phyloP scores from a whole-genome alignment of 2,329 filamentous ascomycete species.

The Lasiodiplodia theobromae region DNA sequence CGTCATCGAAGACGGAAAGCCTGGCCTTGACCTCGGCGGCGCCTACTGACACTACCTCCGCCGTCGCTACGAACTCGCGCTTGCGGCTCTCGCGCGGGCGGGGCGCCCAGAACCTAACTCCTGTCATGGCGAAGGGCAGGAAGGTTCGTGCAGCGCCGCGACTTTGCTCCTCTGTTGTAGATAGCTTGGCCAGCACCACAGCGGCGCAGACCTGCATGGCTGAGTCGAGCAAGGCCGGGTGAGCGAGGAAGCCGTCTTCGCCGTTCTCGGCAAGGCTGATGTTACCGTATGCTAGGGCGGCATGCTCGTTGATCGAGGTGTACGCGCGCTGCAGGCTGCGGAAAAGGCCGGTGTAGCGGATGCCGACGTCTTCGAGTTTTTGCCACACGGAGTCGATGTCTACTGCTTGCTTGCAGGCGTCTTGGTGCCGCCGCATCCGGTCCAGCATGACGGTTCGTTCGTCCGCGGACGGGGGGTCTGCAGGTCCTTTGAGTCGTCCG shows the following conservation, averaged over 20 bases:
- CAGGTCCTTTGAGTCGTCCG: background rate
- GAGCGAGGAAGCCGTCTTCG: background rate
- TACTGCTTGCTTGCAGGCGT: background rate
- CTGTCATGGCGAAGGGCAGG: background rate
- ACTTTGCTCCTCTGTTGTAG: too few relatives aligned
- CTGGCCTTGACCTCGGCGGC: background rate
- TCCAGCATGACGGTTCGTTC: background rate
- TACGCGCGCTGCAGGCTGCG: background rate
- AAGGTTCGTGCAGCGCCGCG: background rate
- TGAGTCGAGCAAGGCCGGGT: background rate
- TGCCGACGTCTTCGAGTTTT: background rate
- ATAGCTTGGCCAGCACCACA: background rate
- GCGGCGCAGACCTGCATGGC: background rate
- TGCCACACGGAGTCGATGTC: background rate
- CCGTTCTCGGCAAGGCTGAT: background rate
- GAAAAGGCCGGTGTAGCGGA: background rate
- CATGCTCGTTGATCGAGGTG: background rate
- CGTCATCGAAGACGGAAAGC: background rate
- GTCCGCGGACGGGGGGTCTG: background rate
- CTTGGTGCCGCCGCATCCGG: too few relatives aligned
- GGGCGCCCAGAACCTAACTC: background rate
- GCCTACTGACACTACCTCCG: background rate
- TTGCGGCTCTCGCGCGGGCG: background rate
- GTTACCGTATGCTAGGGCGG: background rate
- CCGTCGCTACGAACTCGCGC: background rate